Evolutionary conservation across 257 asterid species (phyloP).

Genomic region (Salvia miltiorrhiza): DNA sequence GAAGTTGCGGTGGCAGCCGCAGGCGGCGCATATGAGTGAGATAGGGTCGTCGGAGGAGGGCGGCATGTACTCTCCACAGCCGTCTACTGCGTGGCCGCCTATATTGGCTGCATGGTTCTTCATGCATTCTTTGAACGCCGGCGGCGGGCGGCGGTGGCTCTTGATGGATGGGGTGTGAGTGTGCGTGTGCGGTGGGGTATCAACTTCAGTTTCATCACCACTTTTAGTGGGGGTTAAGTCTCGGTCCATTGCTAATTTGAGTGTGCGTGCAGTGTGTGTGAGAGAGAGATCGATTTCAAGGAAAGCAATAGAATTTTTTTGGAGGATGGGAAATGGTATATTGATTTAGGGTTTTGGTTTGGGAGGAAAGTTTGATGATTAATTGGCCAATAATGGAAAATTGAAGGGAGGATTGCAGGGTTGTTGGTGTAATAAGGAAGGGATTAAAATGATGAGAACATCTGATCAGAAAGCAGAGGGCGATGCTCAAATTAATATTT

Average conservation of each 20-base stretch:
- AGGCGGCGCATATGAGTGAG: slow-evolving; percentile 61
- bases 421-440: slow-evolving; percentile 24
- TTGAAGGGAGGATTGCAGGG: slow-evolving; percentile 16
- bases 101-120: slow-evolving; percentile 67
- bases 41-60: slow-evolving; percentile 30
- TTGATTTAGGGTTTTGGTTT: too few species aligned
- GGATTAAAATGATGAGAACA: slow-evolving; percentile 14
- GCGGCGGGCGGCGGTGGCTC: slow-evolving; percentile 26
- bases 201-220: slow-evolving; percentile 38
- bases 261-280: neutral
- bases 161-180: slow-evolving; percentile 8
- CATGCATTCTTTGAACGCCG: slow-evolving; percentile 52
- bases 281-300: neutral
- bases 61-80: slow-evolving; percentile 71
- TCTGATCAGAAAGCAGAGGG: neutral
- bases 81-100: slow-evolving; percentile 69
- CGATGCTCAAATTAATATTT: slow-evolving; percentile 15
- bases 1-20: slow-evolving; percentile 83
- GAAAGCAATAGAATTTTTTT: neutral
- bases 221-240: slow-evolving; percentile 33
- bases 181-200: slow-evolving; percentile 49
- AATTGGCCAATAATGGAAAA: too few species aligned
- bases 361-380: too few species aligned
- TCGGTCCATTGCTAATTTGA: slow-evolving; percentile 32
- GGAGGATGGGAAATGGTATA: neutral